Evolutionary conservation across 2,329 filamentous ascomycete genomes (phyloP), one percentile per base, ranked within the genome.

Genomic region (Colletotrichum ledebouriae): DNA sequence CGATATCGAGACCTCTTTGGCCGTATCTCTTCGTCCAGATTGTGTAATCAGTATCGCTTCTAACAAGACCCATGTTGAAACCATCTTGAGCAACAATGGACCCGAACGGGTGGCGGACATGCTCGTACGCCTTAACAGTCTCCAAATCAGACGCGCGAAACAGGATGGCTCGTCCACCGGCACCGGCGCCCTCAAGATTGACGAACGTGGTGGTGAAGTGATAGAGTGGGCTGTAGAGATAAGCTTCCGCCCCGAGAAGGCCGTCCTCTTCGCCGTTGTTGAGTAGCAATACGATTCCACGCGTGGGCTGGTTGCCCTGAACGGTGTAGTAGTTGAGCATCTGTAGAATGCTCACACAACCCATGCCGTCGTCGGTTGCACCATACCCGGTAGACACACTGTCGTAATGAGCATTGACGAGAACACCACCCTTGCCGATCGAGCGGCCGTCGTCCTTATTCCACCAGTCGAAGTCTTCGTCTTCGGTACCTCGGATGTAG

Each of bases 201-300:
- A 98, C 83, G 76, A 99, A 98, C 0, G 93, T 94, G 75, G 94
- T 92, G 10, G 93, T 87, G 64, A 97, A 92, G 59, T 88, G 89
- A 11, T 93, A 89, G 71, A 97, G 84, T 0, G 94, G 92, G 76
- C 94, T 94, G 72, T 94, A 89, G 33, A 92, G 90, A 75, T 97
- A 98, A 6, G 92, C 94, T 69, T 89, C 88, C 6, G 95, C 94
- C 1, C 96, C 96, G 72, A 97, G 93, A 11, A 98, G 83, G 41
- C 90, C 96, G 75, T 98, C 95, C 77, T 99, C 96, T 76, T 99
- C 96, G 41, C 92, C 95, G 75, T 98, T 98, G 84, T 99, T 99
- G 76, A 98, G 86, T 33, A 98, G 85, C 10, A 94, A 86, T 13
- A 98, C 88, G 49, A 99, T 86, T 2, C 94, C 95, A 72, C 91